Percentiles rank a stretch among this genome's conserved stretches.
Evolutionary conservation across 352 stramenopile species (phyloP).

Genomic region (Pythium oligandrum): DNA sequence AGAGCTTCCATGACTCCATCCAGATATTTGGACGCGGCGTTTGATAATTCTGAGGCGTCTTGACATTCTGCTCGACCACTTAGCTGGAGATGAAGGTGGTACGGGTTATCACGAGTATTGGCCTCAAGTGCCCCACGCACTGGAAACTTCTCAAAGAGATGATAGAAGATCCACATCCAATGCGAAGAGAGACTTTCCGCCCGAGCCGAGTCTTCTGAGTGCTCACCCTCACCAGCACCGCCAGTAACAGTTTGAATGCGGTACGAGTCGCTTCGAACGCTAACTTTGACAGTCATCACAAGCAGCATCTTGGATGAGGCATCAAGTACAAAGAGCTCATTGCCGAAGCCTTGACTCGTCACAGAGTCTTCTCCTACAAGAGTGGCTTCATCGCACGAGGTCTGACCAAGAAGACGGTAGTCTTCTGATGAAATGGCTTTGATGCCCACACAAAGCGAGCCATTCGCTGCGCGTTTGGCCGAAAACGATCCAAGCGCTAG

Average conservation of each 20-base stretch:
- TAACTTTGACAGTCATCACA: not conserved
- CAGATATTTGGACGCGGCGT: conserved; percentile 20
- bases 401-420: not conserved
- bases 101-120: not conserved
- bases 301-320: not conserved
- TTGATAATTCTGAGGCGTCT: too few relatives aligned
- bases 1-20: conserved; percentile 42
- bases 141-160: conserved; percentile 35
- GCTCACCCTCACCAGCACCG: conserved; percentile 9
- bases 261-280: conserved; percentile 47
- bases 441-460: not conserved
- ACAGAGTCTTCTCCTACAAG: not conserved
- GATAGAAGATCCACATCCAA: conserved; percentile 27
- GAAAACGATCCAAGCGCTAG: not conserved
- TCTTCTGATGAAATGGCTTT: not conserved
- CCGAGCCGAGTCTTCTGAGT: conserved; percentile 15
- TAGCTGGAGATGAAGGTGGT: too few relatives aligned
- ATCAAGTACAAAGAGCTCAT: not conserved
- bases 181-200: conserved; percentile 26
- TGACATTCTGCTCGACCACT: too few relatives aligned
- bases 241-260: conserved; percentile 35
- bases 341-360: not conserved
- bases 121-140: conserved; percentile 13
- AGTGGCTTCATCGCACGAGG: not conserved
- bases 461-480: not conserved